A percentile compares a stretch with the other conserved stretches of the same genome.
Conservation (phyloP, 2,329 filamentous ascomycete genomes). For the Colletotrichum sp. region DNA sequence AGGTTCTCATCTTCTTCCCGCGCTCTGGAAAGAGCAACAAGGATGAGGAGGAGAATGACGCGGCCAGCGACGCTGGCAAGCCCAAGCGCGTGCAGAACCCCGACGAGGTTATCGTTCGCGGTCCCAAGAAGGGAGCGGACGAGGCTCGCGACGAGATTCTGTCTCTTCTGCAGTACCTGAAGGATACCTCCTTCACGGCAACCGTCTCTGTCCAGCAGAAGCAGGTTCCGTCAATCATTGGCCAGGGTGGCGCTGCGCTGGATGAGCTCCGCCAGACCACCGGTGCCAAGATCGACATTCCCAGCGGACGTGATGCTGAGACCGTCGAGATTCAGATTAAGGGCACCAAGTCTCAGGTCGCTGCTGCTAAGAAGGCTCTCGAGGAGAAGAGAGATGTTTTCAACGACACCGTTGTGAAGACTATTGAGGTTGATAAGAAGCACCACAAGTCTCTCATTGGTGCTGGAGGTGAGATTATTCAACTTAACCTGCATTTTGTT, state of each 20-base stretch:
- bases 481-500: not conserved
- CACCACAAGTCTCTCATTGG: conserved; percentile 92
- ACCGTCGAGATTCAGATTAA: conserved; percentile 89
- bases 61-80: conserved; percentile 70
- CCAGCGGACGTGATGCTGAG: conserved; percentile 75
- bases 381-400: conserved; percentile 87
- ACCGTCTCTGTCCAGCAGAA: conserved; percentile 87
- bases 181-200: conserved; percentile 83
- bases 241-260: conserved; percentile 87
- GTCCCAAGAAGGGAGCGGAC: conserved; percentile 91
- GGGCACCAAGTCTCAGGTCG: conserved; percentile 89
- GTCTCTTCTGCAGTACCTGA: conserved; percentile 85
- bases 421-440: conserved; percentile 91
- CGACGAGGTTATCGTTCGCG: conserved; percentile 90
- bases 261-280: conserved; percentile 86
- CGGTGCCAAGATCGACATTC: conserved; percentile 90
- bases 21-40: conserved; percentile 64
- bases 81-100: conserved; percentile 74
- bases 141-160: conserved; percentile 90
- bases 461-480: conserved; percentile 71
- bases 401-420: conserved; percentile 85
- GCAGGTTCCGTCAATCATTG: conserved; percentile 93
- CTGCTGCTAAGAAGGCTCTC: conserved; percentile 88
- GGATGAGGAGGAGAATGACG: conserved; percentile 76
- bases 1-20: conserved; percentile 95